Conservation (phyloP, 345 rosid species). For the Orychophragmus violaceus region DNA sequence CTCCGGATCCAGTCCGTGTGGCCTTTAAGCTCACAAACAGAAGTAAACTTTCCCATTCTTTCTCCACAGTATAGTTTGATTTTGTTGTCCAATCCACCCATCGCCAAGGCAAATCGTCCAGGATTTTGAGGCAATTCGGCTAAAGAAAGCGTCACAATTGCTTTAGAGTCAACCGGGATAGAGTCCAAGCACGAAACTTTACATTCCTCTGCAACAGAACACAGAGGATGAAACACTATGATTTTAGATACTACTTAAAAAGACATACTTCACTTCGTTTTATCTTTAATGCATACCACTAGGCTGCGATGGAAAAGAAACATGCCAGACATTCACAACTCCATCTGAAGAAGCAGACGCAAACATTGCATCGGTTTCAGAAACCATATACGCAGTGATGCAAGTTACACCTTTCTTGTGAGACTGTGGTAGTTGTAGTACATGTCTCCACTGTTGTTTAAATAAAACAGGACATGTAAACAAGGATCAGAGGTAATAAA, state of each 20-base stretch:
- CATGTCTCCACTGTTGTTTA: constrained; percentile 62
- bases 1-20: constrained; percentile 95
- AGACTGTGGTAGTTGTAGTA: constrained; percentile 56
- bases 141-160: constrained; percentile 75
- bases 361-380: constrained; percentile 53
- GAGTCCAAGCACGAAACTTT: constrained; percentile 53
- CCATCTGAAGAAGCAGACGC: constrained; percentile 91
- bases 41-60: constrained; percentile 68
- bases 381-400: constrained; percentile 61
- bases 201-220: constrained; percentile 53
- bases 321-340: constrained; percentile 57
- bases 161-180: constrained; percentile 58
- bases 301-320: constrained; percentile 40
- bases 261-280: too few relatives aligned
- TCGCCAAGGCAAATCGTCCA: constrained; percentile 55
- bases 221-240: background rate
- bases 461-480: background rate
- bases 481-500: background rate
- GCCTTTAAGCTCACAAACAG: constrained; percentile 84
- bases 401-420: constrained; percentile 92
- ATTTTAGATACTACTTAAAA: too few relatives aligned
- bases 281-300: constrained; percentile 36
- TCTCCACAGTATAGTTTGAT: constrained; percentile 69
- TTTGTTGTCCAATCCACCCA: constrained; percentile 91
- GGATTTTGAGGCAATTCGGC: constrained; percentile 67